Evolutionary conservation across 331 rosid species (phyloP), one percentile per base, ranked within the genome.

Genomic region (Telfairia occidentalis): DNA sequence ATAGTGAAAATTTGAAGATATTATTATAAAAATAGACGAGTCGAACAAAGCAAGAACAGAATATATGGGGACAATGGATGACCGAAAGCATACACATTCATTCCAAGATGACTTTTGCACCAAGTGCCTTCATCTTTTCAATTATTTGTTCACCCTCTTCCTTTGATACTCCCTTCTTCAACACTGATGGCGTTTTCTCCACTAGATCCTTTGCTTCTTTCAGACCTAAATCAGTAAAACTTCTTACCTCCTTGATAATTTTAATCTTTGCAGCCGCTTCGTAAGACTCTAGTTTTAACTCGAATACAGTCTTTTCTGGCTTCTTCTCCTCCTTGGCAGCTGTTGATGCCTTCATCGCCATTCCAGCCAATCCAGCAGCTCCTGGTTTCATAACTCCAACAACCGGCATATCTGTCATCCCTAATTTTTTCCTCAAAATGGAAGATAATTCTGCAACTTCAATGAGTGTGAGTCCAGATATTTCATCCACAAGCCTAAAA

Each of bases 151-250:
- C 94, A 50, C 87, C 94, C 72, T 90, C 94, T 77, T 87, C 97
- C 90, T 89, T 90, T 49, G 97, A 84, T 69, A 90, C 54, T 15
- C 92, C 97, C 52, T 75, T 87, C 88, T 89, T 90, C 32, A 90
- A 74, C 78, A 90, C 78, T 0, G 94, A 29, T 0, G 97, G 97
- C 50, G 92, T 71, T 83, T 90, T 90, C 78, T 90, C 97, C 60
- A 90, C 97, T 75, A 90, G 55, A 37, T 90, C 92, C 76, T 90
- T 90, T 7, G 94, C 94, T 73, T 90, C 97, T 82, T 85, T 87
- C 49, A 90, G 84, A 65, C 97, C 97, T 76, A 90, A 83, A 84
- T 90, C 97, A 5, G 94, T 90, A 73, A 89, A 87, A 38, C 94
- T 83, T 24, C 97, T 84, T 19, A 90, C 92, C 82, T 90, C 95